Evolutionary conservation across 176 grass and related monocot genomes (phyloP).

Genomic region (Oryza longistaminata): DNA sequence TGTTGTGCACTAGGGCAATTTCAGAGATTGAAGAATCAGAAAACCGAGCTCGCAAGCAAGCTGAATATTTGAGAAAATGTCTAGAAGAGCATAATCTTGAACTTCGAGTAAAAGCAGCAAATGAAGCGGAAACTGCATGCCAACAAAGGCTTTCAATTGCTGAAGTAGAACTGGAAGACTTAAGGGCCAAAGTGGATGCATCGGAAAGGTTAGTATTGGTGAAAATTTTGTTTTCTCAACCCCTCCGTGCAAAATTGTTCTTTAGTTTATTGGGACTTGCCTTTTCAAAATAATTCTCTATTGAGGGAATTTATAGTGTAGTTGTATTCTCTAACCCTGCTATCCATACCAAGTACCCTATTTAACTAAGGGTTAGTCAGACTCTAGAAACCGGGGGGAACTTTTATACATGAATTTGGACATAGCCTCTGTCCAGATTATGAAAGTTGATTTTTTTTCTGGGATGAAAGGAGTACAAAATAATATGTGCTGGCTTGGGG

Average conservation of each 20-base stretch:
- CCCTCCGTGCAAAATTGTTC: background rate
- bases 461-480: background rate
- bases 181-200: slow-evolving; percentile 71
- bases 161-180: slow-evolving; percentile 74
- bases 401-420: too few species aligned
- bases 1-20: slow-evolving; percentile 55
- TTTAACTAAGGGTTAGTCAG: background rate
- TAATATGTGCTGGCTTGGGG: background rate
- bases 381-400: background rate
- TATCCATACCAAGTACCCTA: background rate
- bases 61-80: slow-evolving; percentile 65
- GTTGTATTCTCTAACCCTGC: background rate
- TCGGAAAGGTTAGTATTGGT: slow-evolving; percentile 66
- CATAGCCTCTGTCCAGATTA: too few species aligned
- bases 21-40: slow-evolving; percentile 90
- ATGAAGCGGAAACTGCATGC: slow-evolving; percentile 93
- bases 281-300: slow-evolving; percentile 18
- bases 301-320: background rate
- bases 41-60: slow-evolving; percentile 67
- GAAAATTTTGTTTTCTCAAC: slow-evolving; percentile 23
- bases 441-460: too few species aligned
- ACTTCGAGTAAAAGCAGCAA: slow-evolving; percentile 96
- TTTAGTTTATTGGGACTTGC: background rate
- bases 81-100: slow-evolving; percentile 84
- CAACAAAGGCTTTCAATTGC: slow-evolving; percentile 83